A percentile compares a stretch with the other conserved stretches of the same genome.
Evolutionary conservation across 1,284 basidiomycete species (phyloP).

Genomic region (Wallemia hederae): DNA sequence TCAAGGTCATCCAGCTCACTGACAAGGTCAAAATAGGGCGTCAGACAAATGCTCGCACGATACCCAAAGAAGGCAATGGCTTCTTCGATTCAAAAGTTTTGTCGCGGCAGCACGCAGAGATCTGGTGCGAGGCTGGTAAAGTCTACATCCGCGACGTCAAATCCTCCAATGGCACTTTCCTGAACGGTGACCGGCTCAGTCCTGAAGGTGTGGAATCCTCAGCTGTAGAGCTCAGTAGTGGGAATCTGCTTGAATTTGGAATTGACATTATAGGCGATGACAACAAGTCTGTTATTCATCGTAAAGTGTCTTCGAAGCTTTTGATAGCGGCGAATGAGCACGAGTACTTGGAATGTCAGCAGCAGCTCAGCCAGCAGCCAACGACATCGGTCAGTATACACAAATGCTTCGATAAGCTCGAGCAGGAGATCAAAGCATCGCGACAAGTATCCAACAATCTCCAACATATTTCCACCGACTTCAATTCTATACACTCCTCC

Average conservation of each 20-base stretch:
- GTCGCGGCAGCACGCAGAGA: constrained; percentile 82
- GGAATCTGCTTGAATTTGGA: constrained; percentile 88
- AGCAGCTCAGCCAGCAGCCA: neutral
- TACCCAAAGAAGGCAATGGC: constrained; percentile 77
- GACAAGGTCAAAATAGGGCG: constrained; percentile 80
- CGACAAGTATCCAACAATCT: neutral
- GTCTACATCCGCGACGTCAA: constrained; percentile 97
- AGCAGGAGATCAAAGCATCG: neutral
- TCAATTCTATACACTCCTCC: neutral
- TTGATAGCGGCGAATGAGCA: constrained; percentile 15
- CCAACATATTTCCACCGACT: neutral
- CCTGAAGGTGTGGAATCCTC: constrained; percentile 74
- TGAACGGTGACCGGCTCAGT: constrained; percentile 77
- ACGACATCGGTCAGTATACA: neutral
- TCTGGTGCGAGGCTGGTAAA: constrained; percentile 77
- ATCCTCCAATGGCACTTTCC: constrained; percentile 93
- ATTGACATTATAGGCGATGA: constrained; percentile 98
- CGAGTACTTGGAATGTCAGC: neutral
- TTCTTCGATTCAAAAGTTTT: constrained; percentile 96
- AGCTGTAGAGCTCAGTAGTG: constrained; percentile 73
- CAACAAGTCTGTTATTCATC: constrained; percentile 91
- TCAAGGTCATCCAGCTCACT: constrained; percentile 73
- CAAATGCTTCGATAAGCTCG: neutral
- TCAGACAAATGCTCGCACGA: constrained; percentile 87
- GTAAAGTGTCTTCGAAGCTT: constrained; percentile 86